These are phyloP conservation scores for Sarcodon aspratus DNA, from an alignment of 768 basidiomycete species.

Conservation along the genomic window DNA sequence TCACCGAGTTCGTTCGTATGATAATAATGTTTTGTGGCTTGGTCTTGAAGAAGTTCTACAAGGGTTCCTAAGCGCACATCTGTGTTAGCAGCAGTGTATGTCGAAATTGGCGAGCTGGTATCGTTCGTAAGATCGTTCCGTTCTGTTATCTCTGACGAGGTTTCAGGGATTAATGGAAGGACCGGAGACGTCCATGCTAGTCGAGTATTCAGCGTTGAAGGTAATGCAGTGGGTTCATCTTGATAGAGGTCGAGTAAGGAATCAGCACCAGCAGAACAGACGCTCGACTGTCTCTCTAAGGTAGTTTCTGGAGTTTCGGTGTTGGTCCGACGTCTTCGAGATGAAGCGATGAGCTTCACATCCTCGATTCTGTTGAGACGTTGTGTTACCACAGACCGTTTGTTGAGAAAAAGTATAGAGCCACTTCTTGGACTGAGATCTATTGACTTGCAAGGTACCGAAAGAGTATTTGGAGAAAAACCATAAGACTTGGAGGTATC, in stretches of 20 bases:
- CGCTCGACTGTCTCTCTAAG: background rate
- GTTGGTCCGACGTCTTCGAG: too few relatives aligned
- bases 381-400: background rate
- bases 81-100: constrained; percentile 2
- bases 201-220: background rate
- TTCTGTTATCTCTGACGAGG: background rate
- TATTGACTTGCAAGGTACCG: too few relatives aligned
- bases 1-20: constrained; percentile 21
- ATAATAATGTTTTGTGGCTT: constrained; percentile 23
- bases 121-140: too few relatives aligned
- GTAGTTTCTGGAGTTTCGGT: too few relatives aligned
- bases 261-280: background rate
- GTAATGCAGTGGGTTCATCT: background rate
- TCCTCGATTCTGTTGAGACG: background rate
- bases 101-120: background rate
- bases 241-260: background rate
- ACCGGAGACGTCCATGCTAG: background rate
- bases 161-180: background rate
- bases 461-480: too few relatives aligned
- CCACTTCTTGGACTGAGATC: background rate
- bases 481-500: too few relatives aligned
- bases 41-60: constrained; percentile 22
- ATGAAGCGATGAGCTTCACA: background rate
- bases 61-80: constrained; percentile 15
- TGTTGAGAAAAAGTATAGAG: background rate